Conservation (phyloP, 495 filamentous ascomycete species). For the Xylaria bambusicola region DNA sequence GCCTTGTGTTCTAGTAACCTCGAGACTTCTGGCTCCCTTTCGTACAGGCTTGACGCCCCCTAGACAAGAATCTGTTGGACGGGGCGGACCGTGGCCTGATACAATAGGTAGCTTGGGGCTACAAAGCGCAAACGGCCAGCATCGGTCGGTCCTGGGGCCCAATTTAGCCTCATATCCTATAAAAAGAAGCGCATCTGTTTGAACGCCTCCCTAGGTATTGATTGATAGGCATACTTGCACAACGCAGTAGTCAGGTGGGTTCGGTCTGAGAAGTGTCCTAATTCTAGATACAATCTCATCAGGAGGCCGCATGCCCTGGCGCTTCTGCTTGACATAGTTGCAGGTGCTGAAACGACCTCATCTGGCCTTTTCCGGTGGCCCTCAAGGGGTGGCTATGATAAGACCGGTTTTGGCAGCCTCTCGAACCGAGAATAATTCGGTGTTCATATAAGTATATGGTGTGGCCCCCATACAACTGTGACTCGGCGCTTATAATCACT, state of each 20-base stretch:
- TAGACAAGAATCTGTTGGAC: too few relatives aligned
- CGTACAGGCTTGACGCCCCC: too few relatives aligned
- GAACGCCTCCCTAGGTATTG: not conserved
- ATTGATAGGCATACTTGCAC: not conserved
- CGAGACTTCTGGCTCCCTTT: too few relatives aligned
- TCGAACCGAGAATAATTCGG: not conserved
- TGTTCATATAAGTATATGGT: not conserved
- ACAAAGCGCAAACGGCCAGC: not conserved
- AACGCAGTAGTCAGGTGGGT: not conserved
- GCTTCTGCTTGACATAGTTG: constrained; percentile 1
- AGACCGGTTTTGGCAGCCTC: not conserved
- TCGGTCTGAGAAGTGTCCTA: not conserved
- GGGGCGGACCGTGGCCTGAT: too few relatives aligned
- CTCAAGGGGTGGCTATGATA: not conserved
- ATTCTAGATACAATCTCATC: not conserved
- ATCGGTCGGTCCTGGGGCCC: not conserved
- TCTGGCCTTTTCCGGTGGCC: not conserved
- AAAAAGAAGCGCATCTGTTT: constrained; percentile 3
- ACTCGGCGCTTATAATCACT: not conserved
- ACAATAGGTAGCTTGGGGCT: too few relatives aligned
- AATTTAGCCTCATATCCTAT: constrained; percentile 6
- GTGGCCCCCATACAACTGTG: not conserved
- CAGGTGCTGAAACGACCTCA: constrained; percentile 6
- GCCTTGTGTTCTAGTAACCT: too few relatives aligned
- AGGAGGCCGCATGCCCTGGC: not conserved